Conservation (phyloP, 768 basidiomycete genomes). For the Hypsizygus marmoreus region DNA sequence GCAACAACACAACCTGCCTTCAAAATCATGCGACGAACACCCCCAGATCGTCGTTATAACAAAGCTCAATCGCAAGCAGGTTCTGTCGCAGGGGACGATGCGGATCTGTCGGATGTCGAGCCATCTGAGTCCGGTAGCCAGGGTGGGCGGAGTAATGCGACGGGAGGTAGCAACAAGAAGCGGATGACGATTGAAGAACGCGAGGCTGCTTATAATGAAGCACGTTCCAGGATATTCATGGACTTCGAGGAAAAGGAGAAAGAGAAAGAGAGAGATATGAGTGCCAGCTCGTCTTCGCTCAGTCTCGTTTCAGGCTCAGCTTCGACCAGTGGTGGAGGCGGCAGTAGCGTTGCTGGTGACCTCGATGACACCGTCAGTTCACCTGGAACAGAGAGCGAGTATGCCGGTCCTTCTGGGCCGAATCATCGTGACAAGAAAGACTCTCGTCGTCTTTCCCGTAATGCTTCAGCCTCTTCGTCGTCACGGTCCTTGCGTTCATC, state of each 20-base stretch:
- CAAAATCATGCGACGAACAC: slow-evolving; percentile 81
- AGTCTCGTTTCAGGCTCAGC: slow-evolving; percentile 72
- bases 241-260: slow-evolving; percentile 76
- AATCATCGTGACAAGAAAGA: slow-evolving; percentile 59
- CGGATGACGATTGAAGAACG: slow-evolving; percentile 82
- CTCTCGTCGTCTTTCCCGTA: slow-evolving; percentile 43
- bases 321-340: slow-evolving; percentile 48
- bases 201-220: slow-evolving; percentile 88
- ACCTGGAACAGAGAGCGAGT: slow-evolving; percentile 81
- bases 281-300: slow-evolving; percentile 74
- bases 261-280: slow-evolving; percentile 71
- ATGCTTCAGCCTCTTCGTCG: slow-evolving; percentile 55
- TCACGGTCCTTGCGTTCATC: slow-evolving; percentile 61
- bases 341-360: slow-evolving; percentile 63
- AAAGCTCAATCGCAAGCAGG: slow-evolving; percentile 70
- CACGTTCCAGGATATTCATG: slow-evolving; percentile 85
- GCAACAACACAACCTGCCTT: slow-evolving; percentile 72
- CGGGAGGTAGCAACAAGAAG: slow-evolving; percentile 64
- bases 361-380: slow-evolving; percentile 70
- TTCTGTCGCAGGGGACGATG: slow-evolving; percentile 75
- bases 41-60: slow-evolving; percentile 48
- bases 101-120: slow-evolving; percentile 75
- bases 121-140: slow-evolving; percentile 81
- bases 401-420: slow-evolving; percentile 58
- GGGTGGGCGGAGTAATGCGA: slow-evolving; percentile 66